A percentile compares a stretch with the other conserved stretches of the same genome.
Conservation (phyloP, 129 eudicot genomes). For the Solidago caesia region DNA sequence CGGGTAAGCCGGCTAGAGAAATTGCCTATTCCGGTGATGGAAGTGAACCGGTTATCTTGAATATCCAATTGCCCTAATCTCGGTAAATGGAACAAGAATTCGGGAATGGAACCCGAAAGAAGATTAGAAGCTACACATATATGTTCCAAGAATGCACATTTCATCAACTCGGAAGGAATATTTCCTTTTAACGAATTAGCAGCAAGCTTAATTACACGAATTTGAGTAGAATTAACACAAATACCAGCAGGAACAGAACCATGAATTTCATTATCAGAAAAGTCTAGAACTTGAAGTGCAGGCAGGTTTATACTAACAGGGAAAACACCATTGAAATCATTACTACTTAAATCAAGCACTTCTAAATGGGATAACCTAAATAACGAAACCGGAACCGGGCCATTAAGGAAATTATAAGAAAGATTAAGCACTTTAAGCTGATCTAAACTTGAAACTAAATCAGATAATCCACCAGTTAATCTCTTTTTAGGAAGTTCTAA, state of each 20-base stretch:
- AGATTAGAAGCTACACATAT: conserved; percentile 9
- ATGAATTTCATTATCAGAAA: background rate
- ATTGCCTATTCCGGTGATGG: background rate
- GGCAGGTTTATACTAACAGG: background rate
- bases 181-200: background rate
- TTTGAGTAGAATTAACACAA: background rate
- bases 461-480: conserved; percentile 5
- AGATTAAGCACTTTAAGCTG: conserved; percentile 1
- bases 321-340: conserved; percentile 9
- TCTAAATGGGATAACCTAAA: background rate
- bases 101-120: conserved; percentile 1
- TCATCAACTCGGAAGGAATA: background rate
- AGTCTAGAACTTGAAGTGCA: background rate
- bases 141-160: conserved; percentile 10
- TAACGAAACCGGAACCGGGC: background rate
- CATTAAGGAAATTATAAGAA: background rate
- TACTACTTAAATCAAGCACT: conserved; percentile 4
- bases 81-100: conserved; percentile 2
- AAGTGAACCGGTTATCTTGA: conserved; percentile 6
- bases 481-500: background rate
- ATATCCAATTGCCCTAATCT: background rate
- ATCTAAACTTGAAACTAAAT: background rate
- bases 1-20: background rate
- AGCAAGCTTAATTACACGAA: conserved; percentile 6
- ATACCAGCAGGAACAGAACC: conserved; percentile 8